Base-by-base conservation (phyloP, 768 basidiomycete genomes). In the Gautieria morchelliformis region DNA sequence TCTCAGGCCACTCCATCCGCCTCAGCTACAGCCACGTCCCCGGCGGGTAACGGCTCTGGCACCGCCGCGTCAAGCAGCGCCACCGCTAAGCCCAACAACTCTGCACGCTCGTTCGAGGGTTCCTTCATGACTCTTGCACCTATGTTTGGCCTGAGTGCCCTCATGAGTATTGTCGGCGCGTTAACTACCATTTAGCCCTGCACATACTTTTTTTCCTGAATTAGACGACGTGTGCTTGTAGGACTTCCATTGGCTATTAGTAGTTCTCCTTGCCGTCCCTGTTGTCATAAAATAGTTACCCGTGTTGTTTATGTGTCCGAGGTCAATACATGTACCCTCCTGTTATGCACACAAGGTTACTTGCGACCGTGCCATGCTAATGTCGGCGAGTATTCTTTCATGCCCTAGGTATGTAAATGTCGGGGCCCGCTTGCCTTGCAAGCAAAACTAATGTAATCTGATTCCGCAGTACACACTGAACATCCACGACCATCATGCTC, bases 1-100 rank as follows among this genome's bases (percentile, higher is more conserved):
- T 35, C 55, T 14, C 57, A 50, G 53, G 60, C 63, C 14, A 51
- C 58, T 6, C 33, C 58, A 22, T 50, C 59, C 10, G 44, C 59
- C 32, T 48, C 59, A 15, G 35, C 59, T n/a, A 52, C 58, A 15
- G 30, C 30, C 6, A 33, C 54, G 4, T 58, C 58, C n/a, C 45
- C 45, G 5, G 48, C 37, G 14, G 47, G 56, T 22, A 57, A 33
- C 47, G 44, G 41, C 14, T 19, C 40, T 17, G 17, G 52, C 46
- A 42, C 61, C 11, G 22, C 39, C 37, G 14, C 40, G 4, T 51
- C 46, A 41, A 48, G 35, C 17, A 59, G 19, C 32, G 33, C 32
- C 35, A 30, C 35, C 14, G 22, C 2, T n/a, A 33, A 27, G 22
- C 17, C 27, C 5, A 49, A 33, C 48, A 11, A 14, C 10, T 30